A percentile compares a stretch with the other conserved stretches of the same genome.
Conservation (phyloP, 805 yeast genomes). For the Metschnikowia shivogae region DNA sequence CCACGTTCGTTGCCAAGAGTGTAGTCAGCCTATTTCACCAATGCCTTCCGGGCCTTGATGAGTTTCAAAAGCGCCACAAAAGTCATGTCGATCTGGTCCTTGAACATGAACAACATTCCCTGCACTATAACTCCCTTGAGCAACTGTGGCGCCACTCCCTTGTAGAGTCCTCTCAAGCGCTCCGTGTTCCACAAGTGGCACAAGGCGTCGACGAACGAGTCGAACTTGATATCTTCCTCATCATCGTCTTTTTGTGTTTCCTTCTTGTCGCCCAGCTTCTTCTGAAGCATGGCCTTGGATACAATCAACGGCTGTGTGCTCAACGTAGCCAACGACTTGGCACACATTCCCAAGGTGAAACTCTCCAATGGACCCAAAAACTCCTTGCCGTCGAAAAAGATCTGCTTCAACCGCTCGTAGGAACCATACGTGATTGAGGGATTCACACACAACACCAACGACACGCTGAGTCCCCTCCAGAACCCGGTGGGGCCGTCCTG, state of each 20-base stretch:
- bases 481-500: conserved; percentile 68
- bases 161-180: conserved; percentile 64
- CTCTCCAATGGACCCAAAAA: conserved; percentile 58
- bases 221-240: conserved; percentile 43
- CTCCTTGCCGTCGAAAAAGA: conserved; percentile 41
- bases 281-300: conserved; percentile 77
- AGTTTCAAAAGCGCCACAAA: conserved; percentile 32
- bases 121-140: conserved; percentile 80
- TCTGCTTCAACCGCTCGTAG: conserved; percentile 59
- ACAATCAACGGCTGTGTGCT: conserved; percentile 83
- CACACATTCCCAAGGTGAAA: conserved; percentile 70
- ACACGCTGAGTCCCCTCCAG: conserved; percentile 83
- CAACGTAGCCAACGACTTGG: conserved; percentile 76
- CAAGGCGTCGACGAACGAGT: conserved; percentile 61
- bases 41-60: conserved; percentile 17
- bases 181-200: conserved; percentile 58
- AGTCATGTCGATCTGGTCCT: conserved; percentile 55
- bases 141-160: conserved; percentile 77
- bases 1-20: no score
- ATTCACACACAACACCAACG: conserved; percentile 70
- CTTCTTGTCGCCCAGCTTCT: conserved; percentile 25
- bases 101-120: conserved; percentile 78
- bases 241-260: conserved; percentile 24
- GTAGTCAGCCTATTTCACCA: background rate
- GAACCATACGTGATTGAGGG: conserved; percentile 87